Base-by-base conservation (phyloP, 2,329 filamentous ascomycete genomes). In the Tolypocladium paradoxum region DNA sequence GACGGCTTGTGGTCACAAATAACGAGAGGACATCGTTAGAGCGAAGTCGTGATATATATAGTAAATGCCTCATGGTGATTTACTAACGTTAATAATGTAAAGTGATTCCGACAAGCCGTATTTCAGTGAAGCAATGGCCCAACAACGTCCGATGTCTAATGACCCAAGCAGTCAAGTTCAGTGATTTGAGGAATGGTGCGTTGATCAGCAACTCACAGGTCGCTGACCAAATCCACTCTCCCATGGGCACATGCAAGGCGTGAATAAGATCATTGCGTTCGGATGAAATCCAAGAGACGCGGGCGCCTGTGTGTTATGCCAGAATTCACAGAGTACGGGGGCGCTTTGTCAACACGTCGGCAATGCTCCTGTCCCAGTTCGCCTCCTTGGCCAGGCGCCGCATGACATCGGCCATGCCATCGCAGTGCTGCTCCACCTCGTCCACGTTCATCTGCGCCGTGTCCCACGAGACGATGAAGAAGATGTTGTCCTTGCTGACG, bases 391-490 rank as follows among this genome's bases (percentile, higher is more conserved):
- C 60, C 7, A 70, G 40, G 29, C 54, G 59, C 47, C 68, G 58
- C 63, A 70, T 60, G 1, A 68, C 60, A 18, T 63, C 60, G 4
- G 64, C 62, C 49, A 70, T 55, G 1, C 22, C 31, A 9, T 69
- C 64, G 20, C 67, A 70, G 51, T 64, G 56, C 0, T 38, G 55
- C 24, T 70, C 64, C 0, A 70, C 57, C 47, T 71, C 63, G 11
- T 49, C 54, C 3, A 60, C 61, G 31, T 64, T 68, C 63, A 71
- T 60, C 58, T 71, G 69, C 2, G 69, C 67, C n/a, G 69, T 71
- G 45, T 71, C 69, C 69, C 69, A 70, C 1, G 68, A 69, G 5
- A 66, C 69, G 47, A 70, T 60, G 51, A 70, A 68, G 43, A 68
- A 64, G 37, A 72, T 38, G 45, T 65, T 66, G 6, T 60, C 58